Conservation (phyloP, 345 rosid species). For the Populus simonii region DNA sequence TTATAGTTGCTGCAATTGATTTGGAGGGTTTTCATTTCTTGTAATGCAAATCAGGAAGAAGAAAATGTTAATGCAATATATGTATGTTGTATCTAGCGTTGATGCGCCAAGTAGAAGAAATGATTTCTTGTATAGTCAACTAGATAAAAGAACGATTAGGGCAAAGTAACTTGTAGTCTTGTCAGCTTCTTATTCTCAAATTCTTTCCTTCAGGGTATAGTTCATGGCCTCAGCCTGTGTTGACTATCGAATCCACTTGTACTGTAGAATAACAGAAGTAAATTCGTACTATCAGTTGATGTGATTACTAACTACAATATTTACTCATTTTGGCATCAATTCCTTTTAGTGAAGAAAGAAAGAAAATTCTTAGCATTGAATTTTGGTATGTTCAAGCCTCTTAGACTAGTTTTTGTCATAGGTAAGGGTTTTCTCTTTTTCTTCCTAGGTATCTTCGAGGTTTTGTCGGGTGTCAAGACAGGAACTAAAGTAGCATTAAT, state of each 20-base stretch:
- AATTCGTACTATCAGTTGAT: background rate
- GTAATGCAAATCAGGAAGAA: background rate
- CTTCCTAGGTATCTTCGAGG: no score
- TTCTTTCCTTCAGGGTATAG: no score
- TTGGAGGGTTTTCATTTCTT: background rate
- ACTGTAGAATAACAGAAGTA: background rate
- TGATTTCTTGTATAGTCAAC: no score
- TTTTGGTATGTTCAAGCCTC: no score
- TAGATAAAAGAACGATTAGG: no score
- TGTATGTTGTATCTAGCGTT: background rate
- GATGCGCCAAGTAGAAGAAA: background rate
- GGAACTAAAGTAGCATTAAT: no score
- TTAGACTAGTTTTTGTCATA: no score
- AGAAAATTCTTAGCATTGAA: no score
- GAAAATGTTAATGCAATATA: background rate
- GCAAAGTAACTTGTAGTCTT: no score
- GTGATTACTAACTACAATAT: background rate
- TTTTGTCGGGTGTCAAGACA: no score
- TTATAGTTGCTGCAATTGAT: background rate
- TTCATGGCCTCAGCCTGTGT: background rate
- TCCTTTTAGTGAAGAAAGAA: background rate
- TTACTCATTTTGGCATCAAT: background rate
- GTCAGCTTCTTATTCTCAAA: no score
- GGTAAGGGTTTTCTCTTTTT: no score
- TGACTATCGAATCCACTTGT: background rate